phyloP scores from a whole-genome alignment of 768 basidiomycete genomes.

The Serendipita indica region DNA sequence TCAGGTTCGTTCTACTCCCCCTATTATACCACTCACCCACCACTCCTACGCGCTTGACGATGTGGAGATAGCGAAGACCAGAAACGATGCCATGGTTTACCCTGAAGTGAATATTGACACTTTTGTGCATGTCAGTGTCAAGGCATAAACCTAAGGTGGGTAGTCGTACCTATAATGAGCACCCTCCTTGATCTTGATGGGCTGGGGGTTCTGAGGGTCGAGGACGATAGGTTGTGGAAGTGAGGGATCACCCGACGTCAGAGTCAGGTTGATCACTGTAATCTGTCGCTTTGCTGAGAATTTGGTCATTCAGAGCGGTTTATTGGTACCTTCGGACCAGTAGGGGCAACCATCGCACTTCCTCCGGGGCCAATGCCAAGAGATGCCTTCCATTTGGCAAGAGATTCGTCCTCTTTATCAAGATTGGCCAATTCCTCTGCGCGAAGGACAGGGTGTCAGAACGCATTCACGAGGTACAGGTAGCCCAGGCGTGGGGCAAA shows the following conservation, averaged over 20 bases:
- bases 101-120: conserved; percentile 68
- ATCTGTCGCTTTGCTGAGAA: background rate
- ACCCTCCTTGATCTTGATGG: conserved; percentile 67
- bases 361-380: conserved; percentile 57
- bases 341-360: conserved; percentile 21
- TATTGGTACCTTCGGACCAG: conserved; percentile 69
- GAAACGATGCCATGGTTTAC: conserved; percentile 85
- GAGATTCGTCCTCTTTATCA: conserved; percentile 82
- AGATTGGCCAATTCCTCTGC: conserved; percentile 70
- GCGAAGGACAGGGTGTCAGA: background rate
- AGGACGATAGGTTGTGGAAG: conserved; percentile 24
- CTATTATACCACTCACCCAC: conserved; percentile 35
- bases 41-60: conserved; percentile 66
- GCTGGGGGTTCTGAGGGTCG: conserved; percentile 57
- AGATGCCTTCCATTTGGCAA: conserved; percentile 91
- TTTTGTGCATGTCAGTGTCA: conserved; percentile 19
- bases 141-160: background rate
- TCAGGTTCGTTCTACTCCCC: conserved; percentile 8
- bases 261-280: background rate
- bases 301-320: too few relatives aligned
- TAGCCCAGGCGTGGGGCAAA: background rate
- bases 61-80: conserved; percentile 74
- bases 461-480: background rate
- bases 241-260: background rate
- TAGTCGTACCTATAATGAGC: conserved; percentile 65